phyloP scores from a whole-genome alignment of 164 flowering plant genomes.

The Vitis amurensis region DNA sequence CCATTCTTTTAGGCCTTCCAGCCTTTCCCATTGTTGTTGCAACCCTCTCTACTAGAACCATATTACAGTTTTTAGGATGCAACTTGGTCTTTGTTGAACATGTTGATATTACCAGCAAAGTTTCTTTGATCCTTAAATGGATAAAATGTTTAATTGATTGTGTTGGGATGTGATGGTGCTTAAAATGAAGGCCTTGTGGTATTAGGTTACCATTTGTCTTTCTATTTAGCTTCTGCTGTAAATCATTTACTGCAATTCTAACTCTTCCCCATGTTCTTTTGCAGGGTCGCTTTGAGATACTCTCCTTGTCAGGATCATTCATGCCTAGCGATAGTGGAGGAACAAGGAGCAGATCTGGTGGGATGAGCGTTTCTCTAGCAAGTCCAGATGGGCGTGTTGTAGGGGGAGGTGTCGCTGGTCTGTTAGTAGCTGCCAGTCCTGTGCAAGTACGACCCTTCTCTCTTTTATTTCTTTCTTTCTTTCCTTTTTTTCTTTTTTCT shows the following conservation, averaged over 20 bases:
- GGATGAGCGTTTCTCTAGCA: slow-evolving; percentile 96
- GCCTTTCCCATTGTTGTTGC: slow-evolving; percentile 1
- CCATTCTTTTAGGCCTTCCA: background rate
- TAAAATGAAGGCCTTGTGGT: no score
- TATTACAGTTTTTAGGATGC: no score
- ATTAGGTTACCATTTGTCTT: no score
- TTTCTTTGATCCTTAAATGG: no score
- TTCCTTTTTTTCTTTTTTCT: background rate
- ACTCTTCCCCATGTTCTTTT: slow-evolving; percentile 10
- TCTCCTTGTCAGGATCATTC: slow-evolving; percentile 93
- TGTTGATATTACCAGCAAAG: no score
- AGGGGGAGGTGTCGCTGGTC: slow-evolving; percentile 98
- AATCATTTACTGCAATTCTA: no score
- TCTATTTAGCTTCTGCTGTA: no score
- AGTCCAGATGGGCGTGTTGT: slow-evolving; percentile 99
- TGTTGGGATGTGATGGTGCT: no score
- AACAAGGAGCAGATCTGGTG: slow-evolving; percentile 91
- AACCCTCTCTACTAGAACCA: no score
- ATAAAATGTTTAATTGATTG: no score
- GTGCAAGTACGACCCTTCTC: slow-evolving; percentile 62
- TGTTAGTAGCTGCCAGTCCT: slow-evolving; percentile 90
- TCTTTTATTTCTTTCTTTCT: background rate
- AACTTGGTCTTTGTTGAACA: no score
- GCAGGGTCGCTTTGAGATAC: slow-evolving; percentile 98
- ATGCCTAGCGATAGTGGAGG: slow-evolving; percentile 90